Percentiles rank a stretch among this genome's conserved stretches.
Evolutionary conservation across 345 rosid species (phyloP).

Genomic region (Populus tremula): DNA sequence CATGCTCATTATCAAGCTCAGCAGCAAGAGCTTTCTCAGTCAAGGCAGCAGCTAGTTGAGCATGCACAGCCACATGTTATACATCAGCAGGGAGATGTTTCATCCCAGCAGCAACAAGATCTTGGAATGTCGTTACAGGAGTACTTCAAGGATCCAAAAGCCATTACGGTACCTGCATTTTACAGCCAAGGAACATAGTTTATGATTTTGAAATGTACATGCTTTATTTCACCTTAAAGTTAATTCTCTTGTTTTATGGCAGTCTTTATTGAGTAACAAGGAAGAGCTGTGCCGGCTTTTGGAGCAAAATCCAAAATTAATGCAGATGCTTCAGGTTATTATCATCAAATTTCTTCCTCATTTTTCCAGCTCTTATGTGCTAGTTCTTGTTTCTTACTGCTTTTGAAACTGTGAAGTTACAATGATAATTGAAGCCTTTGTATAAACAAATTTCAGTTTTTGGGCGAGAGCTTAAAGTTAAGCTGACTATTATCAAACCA

Average conservation of each 20-base stretch:
- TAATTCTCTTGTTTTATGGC: constrained; percentile 25
- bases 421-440: background rate
- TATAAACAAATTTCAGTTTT: too few relatives aligned
- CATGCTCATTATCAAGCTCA: constrained; percentile 66
- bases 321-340: constrained; percentile 97
- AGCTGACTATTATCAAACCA: background rate
- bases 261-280: constrained; percentile 84
- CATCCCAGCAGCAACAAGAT: constrained; percentile 66
- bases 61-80: constrained; percentile 40
- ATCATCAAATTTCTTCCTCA: background rate
- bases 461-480: background rate
- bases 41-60: constrained; percentile 61
- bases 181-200: background rate
- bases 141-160: constrained; percentile 88
- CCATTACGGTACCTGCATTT: constrained; percentile 63
- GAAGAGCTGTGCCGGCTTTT: constrained; percentile 94
- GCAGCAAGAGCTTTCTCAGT: constrained; percentile 62
- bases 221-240: background rate
- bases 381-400: background rate
- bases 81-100: constrained; percentile 58
- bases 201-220: background rate
- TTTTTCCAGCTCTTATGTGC: background rate
- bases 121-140: constrained; percentile 83
- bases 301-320: constrained; percentile 93
- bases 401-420: background rate